These are phyloP conservation scores for Neofusicoccum laricinum DNA, from an alignment of 2,329 filamentous ascomycete genomes.

Conservation along the genomic window DNA sequence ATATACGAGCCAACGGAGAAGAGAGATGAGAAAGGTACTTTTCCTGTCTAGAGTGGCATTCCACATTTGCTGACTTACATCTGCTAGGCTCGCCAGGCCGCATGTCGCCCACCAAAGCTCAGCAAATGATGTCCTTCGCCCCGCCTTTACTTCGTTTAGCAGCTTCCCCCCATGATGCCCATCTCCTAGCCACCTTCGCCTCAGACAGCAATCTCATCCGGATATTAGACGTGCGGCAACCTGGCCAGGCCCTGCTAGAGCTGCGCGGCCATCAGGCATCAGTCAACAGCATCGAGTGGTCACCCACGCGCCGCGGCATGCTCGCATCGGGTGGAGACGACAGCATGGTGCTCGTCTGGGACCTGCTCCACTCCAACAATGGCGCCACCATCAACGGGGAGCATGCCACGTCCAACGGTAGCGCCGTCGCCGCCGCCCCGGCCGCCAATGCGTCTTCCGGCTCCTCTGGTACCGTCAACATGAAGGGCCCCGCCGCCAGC, in stretches of 20 bases:
- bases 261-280: constrained; percentile 82
- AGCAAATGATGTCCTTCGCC: constrained; percentile 66
- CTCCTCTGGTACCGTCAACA: constrained; percentile 49
- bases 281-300: constrained; percentile 96
- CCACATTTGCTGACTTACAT: constrained; percentile 10
- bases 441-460: constrained; percentile 26
- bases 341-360: constrained; percentile 88
- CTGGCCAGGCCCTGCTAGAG: constrained; percentile 90
- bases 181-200: constrained; percentile 95
- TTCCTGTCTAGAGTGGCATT: neutral
- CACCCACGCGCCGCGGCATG: constrained; percentile 77
- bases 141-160: constrained; percentile 74
- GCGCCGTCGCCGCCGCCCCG: constrained; percentile 31
- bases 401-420: constrained; percentile 23
- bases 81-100: constrained; percentile 45
- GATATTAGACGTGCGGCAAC: constrained; percentile 93
- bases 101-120: constrained; percentile 70
- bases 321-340: constrained; percentile 92
- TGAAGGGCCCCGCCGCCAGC: constrained; percentile 67
- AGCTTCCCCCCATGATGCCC: constrained; percentile 92
- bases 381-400: constrained; percentile 48
- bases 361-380: constrained; percentile 70
- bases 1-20: constrained; percentile 97
- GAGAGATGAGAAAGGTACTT: constrained; percentile 47
- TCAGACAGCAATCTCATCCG: constrained; percentile 89